A percentile compares a stretch with the other conserved stretches of the same genome.
Evolutionary conservation across 768 basidiomycete species (phyloP).

Genomic region (Trametes gibbosa): DNA sequence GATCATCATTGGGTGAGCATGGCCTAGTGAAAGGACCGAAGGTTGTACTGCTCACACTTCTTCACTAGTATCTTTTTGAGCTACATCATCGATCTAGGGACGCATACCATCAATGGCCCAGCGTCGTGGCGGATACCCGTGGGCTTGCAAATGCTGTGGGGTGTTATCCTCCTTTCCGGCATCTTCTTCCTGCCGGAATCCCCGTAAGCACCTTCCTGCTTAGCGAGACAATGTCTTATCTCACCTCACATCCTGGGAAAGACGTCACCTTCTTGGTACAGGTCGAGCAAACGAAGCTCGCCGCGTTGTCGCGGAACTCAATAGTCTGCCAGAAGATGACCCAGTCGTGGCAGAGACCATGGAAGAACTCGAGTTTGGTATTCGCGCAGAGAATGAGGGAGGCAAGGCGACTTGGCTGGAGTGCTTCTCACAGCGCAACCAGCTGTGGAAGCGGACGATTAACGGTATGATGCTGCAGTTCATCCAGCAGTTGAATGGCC

Average conservation of each 20-base stretch:
- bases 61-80: slow-evolving; percentile 61
- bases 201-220: slow-evolving; percentile 46
- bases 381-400: slow-evolving; percentile 73
- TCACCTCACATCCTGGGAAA: not conserved
- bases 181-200: slow-evolving; percentile 79
- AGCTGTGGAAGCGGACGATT: slow-evolving; percentile 67
- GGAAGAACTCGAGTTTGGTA: slow-evolving; percentile 62
- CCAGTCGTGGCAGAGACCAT: slow-evolving; percentile 56
- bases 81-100: slow-evolving; percentile 68
- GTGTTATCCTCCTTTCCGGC: slow-evolving; percentile 61
- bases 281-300: slow-evolving; percentile 54
- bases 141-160: slow-evolving; percentile 73
- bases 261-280: slow-evolving; percentile 67
- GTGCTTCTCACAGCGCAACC: slow-evolving; percentile 68
- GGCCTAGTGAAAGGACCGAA: not conserved
- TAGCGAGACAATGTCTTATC: not conserved
- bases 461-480: slow-evolving; percentile 87
- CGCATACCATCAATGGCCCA: slow-evolving; percentile 50
- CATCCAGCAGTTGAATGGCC: slow-evolving; percentile 77
- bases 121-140: slow-evolving; percentile 75
- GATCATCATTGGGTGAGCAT: slow-evolving; percentile 62
- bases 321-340: slow-evolving; percentile 59
- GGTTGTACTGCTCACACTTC: not conserved
- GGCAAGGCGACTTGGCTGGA: slow-evolving; percentile 79
- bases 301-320: slow-evolving; percentile 61